A percentile compares a stretch with the other conserved stretches of the same genome.
Evolutionary conservation across 192 early-diverging fungal species (phyloP).

Genomic region (Backusella luteola): DNA sequence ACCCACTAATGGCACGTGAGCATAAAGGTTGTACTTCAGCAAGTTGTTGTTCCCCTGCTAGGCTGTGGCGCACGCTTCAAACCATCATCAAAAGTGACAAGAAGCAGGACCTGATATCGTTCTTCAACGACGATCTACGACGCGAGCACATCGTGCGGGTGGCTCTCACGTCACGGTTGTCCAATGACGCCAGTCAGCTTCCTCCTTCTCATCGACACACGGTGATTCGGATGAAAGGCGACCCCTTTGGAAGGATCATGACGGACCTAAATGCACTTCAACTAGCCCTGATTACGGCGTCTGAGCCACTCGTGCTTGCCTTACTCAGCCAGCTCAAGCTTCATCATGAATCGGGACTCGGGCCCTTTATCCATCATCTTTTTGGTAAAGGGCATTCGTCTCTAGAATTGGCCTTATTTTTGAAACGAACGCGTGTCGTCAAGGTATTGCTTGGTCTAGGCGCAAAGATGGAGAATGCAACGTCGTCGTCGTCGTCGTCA

Average conservation of each 20-base stretch:
- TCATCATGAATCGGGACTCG: slow-evolving; percentile 7
- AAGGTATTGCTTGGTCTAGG: slow-evolving; percentile 18
- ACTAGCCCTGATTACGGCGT: slow-evolving; percentile 13
- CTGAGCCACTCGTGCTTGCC: slow-evolving; percentile 3
- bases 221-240: slow-evolving; percentile 5
- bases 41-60: slow-evolving; percentile 13
- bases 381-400: slow-evolving; percentile 23
- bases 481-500: not conserved
- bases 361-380: slow-evolving; percentile 26
- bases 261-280: slow-evolving; percentile 32
- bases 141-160: slow-evolving; percentile 20
- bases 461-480: slow-evolving; percentile 12
- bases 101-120: not conserved
- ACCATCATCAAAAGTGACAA: slow-evolving; percentile 13
- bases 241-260: slow-evolving; percentile 18
- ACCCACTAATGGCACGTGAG: not conserved
- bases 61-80: slow-evolving; percentile 24
- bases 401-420: slow-evolving; percentile 22
- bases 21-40: slow-evolving; percentile 17
- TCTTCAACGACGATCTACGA: slow-evolving; percentile 12
- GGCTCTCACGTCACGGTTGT: slow-evolving; percentile 6
- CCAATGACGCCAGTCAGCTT: slow-evolving; percentile 18
- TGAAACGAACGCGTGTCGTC: slow-evolving; percentile 13
- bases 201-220: slow-evolving; percentile 24
- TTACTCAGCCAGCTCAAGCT: slow-evolving; percentile 13